These are phyloP conservation scores for Alternaria consortialis DNA, from an alignment of 2,329 filamentous ascomycete species.

Conservation along the genomic window DNA sequence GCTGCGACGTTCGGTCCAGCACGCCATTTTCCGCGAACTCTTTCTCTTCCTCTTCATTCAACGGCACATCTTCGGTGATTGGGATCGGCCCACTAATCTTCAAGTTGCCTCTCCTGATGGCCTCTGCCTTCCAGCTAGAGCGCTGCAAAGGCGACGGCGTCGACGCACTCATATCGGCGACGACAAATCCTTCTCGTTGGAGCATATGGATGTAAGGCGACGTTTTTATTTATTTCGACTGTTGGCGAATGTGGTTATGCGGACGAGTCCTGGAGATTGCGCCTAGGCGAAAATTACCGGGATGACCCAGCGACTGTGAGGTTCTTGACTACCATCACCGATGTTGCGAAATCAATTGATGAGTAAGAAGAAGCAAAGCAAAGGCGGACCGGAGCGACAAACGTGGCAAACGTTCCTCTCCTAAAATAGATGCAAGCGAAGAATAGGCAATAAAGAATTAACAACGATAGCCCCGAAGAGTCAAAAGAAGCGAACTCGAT, in stretches of 20 bases:
- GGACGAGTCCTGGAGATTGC: conserved; percentile 29
- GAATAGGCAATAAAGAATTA: conserved; percentile 14
- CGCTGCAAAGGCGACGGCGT: conserved; percentile 36
- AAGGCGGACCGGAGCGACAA: conserved; percentile 3
- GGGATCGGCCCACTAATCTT: conserved; percentile 52
- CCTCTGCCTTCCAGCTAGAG: conserved; percentile 52
- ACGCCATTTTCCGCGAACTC: conserved; percentile 39
- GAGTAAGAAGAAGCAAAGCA: conserved; percentile 5
- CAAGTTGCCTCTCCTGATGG: conserved; percentile 49
- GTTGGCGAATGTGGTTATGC: conserved; percentile 28
- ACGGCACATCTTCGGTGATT: conserved; percentile 47
- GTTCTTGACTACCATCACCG: conserved; percentile 29
- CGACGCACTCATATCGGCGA: conserved; percentile 43
- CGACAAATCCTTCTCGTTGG: conserved; percentile 41
- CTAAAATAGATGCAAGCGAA: conserved; percentile 8
- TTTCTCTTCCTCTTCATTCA: conserved; percentile 48
- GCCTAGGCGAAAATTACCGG: conserved; percentile 35
- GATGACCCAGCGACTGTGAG: conserved; percentile 27
- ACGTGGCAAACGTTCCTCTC: conserved; percentile 3
- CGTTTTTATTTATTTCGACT: conserved; percentile 17
- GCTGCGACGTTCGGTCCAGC: conserved; percentile 20
- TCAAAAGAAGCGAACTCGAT: conserved; percentile 21
- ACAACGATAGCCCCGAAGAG: conserved; percentile 19
- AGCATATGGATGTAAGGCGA: conserved; percentile 41
- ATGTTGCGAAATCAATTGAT: conserved; percentile 10